Conservation (phyloP, 164 flowering plant genomes). For the Sedum album region DNA sequence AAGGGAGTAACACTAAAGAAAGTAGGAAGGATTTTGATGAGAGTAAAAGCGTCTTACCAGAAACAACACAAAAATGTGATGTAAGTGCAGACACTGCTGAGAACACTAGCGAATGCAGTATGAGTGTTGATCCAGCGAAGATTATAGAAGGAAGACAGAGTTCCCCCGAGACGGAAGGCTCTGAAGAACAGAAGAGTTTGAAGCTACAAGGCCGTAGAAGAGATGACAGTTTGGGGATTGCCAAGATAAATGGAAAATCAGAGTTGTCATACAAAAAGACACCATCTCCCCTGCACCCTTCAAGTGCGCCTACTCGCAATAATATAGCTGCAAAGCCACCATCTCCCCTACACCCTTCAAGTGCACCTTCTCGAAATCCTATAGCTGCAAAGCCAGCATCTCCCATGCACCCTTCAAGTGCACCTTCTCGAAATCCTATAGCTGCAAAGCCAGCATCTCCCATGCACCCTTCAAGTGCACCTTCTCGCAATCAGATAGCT, state of each 20-base stretch:
- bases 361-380: background rate
- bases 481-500: background rate
- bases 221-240: background rate
- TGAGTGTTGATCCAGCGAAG: background rate
- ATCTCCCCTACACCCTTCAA: background rate
- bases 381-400: background rate
- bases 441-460: background rate
- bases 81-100: background rate
- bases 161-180: background rate
- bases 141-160: background rate
- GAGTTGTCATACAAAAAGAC: background rate
- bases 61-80: background rate
- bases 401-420: background rate
- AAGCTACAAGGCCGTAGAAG: background rate
- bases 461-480: background rate
- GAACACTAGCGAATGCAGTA: background rate
- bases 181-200: background rate
- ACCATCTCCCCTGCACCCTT: conserved; percentile 10
- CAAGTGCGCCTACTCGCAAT: background rate
- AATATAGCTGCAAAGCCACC: background rate
- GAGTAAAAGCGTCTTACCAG: background rate
- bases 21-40: background rate
- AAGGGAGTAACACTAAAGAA: background rate
- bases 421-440: background rate
- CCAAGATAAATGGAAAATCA: background rate